These are phyloP conservation scores for Clonostachys rhizophaga DNA, from an alignment of 2,329 filamentous ascomycete species.

Conservation along the genomic window DNA sequence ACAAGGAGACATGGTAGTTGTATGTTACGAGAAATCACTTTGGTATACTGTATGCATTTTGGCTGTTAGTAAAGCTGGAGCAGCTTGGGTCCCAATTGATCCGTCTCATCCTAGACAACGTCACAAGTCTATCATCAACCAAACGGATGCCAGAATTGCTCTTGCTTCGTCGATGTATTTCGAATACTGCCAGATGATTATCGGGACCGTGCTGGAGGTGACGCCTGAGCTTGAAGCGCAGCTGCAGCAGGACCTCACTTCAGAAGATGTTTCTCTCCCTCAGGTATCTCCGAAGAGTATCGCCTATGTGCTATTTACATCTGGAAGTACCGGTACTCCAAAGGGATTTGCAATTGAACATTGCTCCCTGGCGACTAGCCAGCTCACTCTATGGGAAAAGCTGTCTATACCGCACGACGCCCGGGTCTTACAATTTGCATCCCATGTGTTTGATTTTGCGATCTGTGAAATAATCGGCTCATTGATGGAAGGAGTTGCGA, in stretches of 20 bases:
- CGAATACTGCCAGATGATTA: background rate
- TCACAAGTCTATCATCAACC: background rate
- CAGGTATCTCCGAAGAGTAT: conserved; percentile 1
- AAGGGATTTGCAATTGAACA: conserved; percentile 6
- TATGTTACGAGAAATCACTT: conserved; percentile 4
- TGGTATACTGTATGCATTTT: conserved; percentile 3
- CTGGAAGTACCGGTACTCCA: conserved; percentile 6
- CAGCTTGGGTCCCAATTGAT: conserved; percentile 2
- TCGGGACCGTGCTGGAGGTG: background rate
- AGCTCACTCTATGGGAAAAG: background rate
- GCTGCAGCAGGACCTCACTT: background rate
- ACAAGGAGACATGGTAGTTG: background rate
- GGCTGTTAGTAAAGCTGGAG: conserved; percentile 4
- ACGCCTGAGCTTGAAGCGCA: conserved; percentile 12
- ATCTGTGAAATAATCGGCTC: conserved; percentile 12
- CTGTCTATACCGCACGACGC: background rate
- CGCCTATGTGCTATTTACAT: conserved; percentile 8
- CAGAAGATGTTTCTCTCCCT: too few relatives aligned
- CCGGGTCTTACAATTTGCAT: conserved; percentile 18
- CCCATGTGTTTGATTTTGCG: conserved; percentile 1
- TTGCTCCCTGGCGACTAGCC: background rate
- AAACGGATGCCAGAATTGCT: background rate
- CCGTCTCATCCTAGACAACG: conserved; percentile 3
- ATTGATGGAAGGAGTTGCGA: conserved; percentile 15
- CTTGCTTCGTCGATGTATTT: conserved; percentile 1